These are phyloP conservation scores for Quercus robur DNA, from an alignment of 306 rosid species.

Conservation along the genomic window DNA sequence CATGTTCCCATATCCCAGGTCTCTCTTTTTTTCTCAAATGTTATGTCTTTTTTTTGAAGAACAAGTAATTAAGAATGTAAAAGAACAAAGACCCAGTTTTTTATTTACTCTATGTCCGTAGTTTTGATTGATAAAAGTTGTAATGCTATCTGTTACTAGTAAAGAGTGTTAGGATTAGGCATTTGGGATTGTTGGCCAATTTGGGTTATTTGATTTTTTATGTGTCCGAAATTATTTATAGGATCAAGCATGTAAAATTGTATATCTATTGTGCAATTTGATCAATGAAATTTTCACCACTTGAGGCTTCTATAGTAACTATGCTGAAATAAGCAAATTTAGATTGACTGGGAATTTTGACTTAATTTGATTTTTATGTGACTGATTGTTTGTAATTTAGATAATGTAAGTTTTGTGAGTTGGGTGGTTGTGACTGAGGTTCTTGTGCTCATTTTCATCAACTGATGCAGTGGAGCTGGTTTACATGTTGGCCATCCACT, in stretches of 20 bases:
- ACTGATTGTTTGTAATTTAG: not conserved
- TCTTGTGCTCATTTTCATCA: constrained; percentile 12
- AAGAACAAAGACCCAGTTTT: not conserved
- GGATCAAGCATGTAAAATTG: not conserved
- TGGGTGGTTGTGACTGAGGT: not conserved
- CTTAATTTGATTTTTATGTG: not conserved
- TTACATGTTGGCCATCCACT: constrained; percentile 96
- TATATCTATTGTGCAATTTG: not conserved
- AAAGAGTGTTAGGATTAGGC: not conserved
- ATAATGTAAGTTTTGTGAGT: not conserved
- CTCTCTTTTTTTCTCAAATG: not conserved
- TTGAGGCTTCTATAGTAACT: not conserved
- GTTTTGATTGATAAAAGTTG: not conserved
- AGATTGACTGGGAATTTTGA: not conserved
- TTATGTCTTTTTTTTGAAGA: no score
- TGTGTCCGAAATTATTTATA: not conserved
- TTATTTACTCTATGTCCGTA: not conserved
- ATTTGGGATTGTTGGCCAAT: not conserved
- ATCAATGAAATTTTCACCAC: not conserved
- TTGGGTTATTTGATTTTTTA: not conserved
- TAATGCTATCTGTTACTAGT: not conserved
- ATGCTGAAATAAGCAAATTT: not conserved
- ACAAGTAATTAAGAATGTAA: not conserved
- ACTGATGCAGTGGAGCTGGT: constrained; percentile 79
- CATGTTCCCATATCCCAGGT: constrained; percentile 99